Percentiles rank a stretch among this genome's conserved stretches.
Conservation (phyloP, 108 stramenopile species). For the Skeletonema marinoi region DNA sequence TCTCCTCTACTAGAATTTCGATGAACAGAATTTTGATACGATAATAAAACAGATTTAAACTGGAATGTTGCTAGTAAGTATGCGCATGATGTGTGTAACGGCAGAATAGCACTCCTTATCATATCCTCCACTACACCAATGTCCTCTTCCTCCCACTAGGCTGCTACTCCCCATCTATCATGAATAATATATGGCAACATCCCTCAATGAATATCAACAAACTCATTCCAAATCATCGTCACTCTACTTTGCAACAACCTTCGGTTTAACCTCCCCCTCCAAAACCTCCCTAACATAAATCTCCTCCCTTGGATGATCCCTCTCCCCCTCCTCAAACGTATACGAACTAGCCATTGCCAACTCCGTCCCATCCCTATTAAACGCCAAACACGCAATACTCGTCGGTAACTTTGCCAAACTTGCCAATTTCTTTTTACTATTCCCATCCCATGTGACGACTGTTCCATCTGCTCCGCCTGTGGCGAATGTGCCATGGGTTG, state of each 20-base stretch:
- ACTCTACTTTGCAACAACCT: constrained; percentile 15
- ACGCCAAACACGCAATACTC: constrained; percentile 89
- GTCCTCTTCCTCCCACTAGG: no score
- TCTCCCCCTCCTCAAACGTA: constrained; percentile 98
- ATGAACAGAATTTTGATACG: not conserved
- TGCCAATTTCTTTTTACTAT: constrained; percentile 84
- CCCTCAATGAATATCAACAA: not conserved
- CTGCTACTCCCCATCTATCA: no score
- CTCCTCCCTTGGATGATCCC: constrained; percentile 90
- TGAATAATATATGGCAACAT: not conserved
- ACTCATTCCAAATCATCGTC: not conserved
- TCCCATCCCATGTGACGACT: constrained; percentile 94
- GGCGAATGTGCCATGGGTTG: constrained; percentile 82
- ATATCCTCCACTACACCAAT: not conserved
- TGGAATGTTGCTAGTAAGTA: not conserved
- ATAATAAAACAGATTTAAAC: not conserved
- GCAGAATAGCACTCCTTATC: not conserved
- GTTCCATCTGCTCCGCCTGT: constrained; percentile 93
- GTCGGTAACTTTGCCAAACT: constrained; percentile 73
- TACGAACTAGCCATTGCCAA: constrained; percentile 94
- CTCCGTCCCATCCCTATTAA: constrained; percentile 75
- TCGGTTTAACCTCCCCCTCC: constrained; percentile 61
- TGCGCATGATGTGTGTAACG: not conserved
- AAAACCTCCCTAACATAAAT: constrained; percentile 78
- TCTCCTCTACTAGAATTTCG: not conserved